These are phyloP conservation scores for Lecanicillium sp. DNA, from an alignment of 2,329 filamentous ascomycete species.

Conservation along the genomic window DNA sequence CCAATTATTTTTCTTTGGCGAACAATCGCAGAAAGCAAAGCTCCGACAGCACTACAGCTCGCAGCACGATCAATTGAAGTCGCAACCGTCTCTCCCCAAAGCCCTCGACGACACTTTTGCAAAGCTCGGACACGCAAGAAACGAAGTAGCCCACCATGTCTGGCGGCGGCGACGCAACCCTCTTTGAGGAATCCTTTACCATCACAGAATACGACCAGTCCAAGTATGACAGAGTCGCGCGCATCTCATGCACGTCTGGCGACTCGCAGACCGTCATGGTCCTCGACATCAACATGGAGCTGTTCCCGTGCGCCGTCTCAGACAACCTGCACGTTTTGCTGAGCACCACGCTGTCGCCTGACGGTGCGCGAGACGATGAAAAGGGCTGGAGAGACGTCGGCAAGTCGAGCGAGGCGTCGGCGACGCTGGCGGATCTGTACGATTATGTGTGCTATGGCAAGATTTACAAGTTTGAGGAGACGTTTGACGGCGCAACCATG, in stretches of 20 bases:
- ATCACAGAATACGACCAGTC: constrained; percentile 70
- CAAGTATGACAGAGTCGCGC: constrained; percentile 94
- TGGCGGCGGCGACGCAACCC: constrained; percentile 71
- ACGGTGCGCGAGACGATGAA: constrained; percentile 70
- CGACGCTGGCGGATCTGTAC: constrained; percentile 66
- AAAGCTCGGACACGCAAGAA: not conserved
- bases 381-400: constrained; percentile 74
- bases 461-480: constrained; percentile 82
- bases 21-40: not conserved
- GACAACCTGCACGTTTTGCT: constrained; percentile 76
- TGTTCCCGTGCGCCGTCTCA: constrained; percentile 69
- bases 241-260: constrained; percentile 67
- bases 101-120: not conserved
- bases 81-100: not conserved
- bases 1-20: constrained; percentile 7
- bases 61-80: not conserved
- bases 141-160: constrained; percentile 27
- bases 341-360: constrained; percentile 76
- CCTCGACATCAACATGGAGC: constrained; percentile 89
- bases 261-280: constrained; percentile 70
- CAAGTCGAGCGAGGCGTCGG: constrained; percentile 43
- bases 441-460: constrained; percentile 87
- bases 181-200: constrained; percentile 89
- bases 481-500: constrained; percentile 73
- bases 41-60: not conserved